Evolutionary conservation across 169 alveolate genomes (phyloP).

Genomic region (Cyclospora cayetanensis): DNA sequence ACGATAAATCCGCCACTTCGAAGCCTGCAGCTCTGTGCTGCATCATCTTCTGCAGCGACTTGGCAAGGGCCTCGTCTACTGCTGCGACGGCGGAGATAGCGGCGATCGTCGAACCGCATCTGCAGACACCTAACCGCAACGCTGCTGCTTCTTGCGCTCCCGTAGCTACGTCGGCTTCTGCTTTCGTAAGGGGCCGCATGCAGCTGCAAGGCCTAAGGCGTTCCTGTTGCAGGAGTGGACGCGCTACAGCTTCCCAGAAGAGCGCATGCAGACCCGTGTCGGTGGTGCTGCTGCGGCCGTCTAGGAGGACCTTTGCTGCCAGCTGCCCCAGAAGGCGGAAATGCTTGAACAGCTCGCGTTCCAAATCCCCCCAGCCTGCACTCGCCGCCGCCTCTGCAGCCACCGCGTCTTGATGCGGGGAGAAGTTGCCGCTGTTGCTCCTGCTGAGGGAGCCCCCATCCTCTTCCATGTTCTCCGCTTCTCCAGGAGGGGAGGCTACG

Average conservation of each 20-base stretch:
- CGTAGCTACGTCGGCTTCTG: not conserved
- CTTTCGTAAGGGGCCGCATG: slow-evolving; percentile 11
- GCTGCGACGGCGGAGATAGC: slow-evolving; percentile 45
- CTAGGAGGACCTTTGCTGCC: slow-evolving; percentile 70
- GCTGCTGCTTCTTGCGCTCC: not conserved
- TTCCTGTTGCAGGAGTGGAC: slow-evolving; percentile 39
- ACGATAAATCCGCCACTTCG: slow-evolving; percentile 46
- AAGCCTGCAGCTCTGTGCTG: slow-evolving; percentile 42
- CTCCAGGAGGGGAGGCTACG: not conserved
- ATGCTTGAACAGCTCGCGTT: slow-evolving; percentile 45
- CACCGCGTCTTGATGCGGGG: not conserved
- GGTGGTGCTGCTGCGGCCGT: slow-evolving; percentile 68
- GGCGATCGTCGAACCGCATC: slow-evolving; percentile 27
- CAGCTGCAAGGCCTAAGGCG: slow-evolving; percentile 34
- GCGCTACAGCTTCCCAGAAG: slow-evolving; percentile 70
- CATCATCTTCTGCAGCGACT: slow-evolving; percentile 57
- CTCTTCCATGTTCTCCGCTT: slow-evolving; percentile 41
- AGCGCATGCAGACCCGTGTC: slow-evolving; percentile 74
- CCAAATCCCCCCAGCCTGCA: not conserved
- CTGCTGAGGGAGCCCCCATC: slow-evolving; percentile 38
- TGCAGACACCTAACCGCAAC: slow-evolving; percentile 20
- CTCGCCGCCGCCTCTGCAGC: slow-evolving; percentile 9
- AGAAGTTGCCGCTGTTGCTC: not conserved
- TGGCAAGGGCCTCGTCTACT: slow-evolving; percentile 60
- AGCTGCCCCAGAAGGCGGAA: slow-evolving; percentile 73